Base-by-base conservation (phyloP, 139 green algal species). In the Coccomyxa sp. region DNA sequence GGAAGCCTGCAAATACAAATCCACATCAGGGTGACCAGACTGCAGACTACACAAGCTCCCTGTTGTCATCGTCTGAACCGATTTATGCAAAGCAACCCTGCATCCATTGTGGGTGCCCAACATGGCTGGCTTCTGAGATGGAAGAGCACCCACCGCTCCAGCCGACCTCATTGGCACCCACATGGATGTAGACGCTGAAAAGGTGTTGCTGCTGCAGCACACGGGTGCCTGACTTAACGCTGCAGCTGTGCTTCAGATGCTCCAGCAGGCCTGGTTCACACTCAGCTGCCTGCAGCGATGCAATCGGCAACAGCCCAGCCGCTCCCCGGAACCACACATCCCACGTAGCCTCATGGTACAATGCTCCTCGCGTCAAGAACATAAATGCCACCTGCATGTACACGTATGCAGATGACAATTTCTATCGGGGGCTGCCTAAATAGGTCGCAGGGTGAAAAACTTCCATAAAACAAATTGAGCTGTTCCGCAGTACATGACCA, bases 161-260 rank as follows among this genome's bases (percentile, higher is more conserved):
- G 71, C 27, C 27, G 23, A 18, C 27, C 25, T 77, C 71, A n/a
- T 77, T 77, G 71, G 71, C 71, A 32, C 71, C 71, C 27, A 77
- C 71, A 38, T 91, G 88, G 11, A 87, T 38, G 60, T 91, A 88
- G 13, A 91, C 28, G 7, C 31, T 81, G 76, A 86, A 91, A 28
- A 88, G 57, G n/a, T 28, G 45, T 31, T 82, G 59, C 71, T 77
- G 71, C 71, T 77, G 25, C 27, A 77, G 71, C 71, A 77, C 27
- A 16, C 12, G 21, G 27, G 71, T 1, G 71, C 71, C n/a, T 16
- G 71, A 25, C 27, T 31, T 15, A 10, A 10, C 12, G 71, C 71
- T 12, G 71, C 71, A 77, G 27, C 27, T 77, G 71, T 38, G 25
- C 23, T 16, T 15, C 71, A 77, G 71, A 32, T 31, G n/a, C 71